Percentiles rank a stretch among this genome's conserved stretches.
These are phyloP conservation scores for Leishmania tarentolae DNA, from an alignment of 208 protist genomes.

Conservation along the genomic window DNA sequence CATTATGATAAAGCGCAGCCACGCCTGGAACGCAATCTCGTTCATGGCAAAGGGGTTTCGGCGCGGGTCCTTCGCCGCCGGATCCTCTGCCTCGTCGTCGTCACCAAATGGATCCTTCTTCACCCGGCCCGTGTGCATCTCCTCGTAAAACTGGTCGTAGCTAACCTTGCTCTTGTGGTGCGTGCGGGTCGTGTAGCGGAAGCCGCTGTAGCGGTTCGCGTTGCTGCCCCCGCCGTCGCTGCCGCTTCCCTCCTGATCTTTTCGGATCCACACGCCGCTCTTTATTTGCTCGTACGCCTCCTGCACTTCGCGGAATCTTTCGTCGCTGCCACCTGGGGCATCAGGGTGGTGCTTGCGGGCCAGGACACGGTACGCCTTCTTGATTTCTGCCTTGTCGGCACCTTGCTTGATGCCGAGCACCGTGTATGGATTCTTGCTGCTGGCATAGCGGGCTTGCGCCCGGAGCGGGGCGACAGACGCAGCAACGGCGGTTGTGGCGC, in stretches of 20 bases:
- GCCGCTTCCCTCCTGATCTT: slow-evolving; percentile 39
- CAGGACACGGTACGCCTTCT: slow-evolving; percentile 90
- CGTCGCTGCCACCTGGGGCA: slow-evolving; percentile 82
- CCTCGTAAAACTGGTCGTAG: slow-evolving; percentile 90
- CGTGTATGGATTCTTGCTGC: slow-evolving; percentile 87
- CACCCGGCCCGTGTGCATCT: slow-evolving; percentile 91
- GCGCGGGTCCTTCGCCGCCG: slow-evolving; percentile 55
- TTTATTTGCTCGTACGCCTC: slow-evolving; percentile 91
- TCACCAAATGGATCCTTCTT: slow-evolving; percentile 80
- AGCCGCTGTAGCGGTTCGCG: slow-evolving; percentile 82
- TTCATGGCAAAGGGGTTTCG: slow-evolving; percentile 82
- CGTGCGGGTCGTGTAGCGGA: slow-evolving; percentile 87
- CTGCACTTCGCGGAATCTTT: slow-evolving; percentile 91
- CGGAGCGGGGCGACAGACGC: slow-evolving; percentile 1
- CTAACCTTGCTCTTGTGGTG: slow-evolving; percentile 81
- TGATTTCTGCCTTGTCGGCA: slow-evolving; percentile 83
- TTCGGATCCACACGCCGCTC: slow-evolving; percentile 84
- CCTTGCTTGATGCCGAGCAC: slow-evolving; percentile 88
- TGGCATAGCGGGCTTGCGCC: slow-evolving; percentile 42
- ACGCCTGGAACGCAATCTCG: slow-evolving; percentile 83
- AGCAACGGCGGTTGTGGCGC: slow-evolving; percentile 14
- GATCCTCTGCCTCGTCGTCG: slow-evolving; percentile 61
- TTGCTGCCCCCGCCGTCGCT: slow-evolving; percentile 42
- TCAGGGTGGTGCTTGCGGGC: slow-evolving; percentile 92
- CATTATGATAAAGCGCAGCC: slow-evolving; percentile 86